Base-by-base conservation (phyloP, 805 yeast genomes). In the Nakazawaea pomicola region DNA sequence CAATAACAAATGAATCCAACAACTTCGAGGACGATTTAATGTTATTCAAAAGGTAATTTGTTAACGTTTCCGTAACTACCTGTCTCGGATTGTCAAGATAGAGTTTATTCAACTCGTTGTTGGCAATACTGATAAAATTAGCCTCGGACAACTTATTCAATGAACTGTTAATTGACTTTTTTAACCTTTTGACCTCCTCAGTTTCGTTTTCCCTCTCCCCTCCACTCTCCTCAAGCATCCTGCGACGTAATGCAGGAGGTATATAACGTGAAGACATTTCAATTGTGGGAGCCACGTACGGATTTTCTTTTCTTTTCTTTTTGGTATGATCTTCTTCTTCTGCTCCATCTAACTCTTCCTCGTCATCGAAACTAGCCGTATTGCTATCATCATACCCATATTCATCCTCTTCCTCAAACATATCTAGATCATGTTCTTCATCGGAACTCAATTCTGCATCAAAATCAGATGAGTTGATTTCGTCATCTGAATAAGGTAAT, bases 81-180 rank as follows among this genome's bases (percentile, higher is more conserved):
- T 87, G 89, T 49, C 96, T 74, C 4, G 99, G 81, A 51, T 87
- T 69, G 6, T 69, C 70, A 47, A 69, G 61, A 52, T 77, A 93
- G 1, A 87, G 61, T 0, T 67, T 68, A 50, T 79, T 80, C 39
- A 93, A 63, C 19, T 86, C 87, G 17, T 40, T 40, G 44, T 74
- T 72, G 16, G 84, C 78, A 39, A 90, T 86, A 2, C 80, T 65
- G 10, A 75, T 66, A 21, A 90, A 67, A 47, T 90, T 93, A 1
- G 95, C 79, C 51, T 91, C 98, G 1, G 96, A 84, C n/a, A 93
- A 69, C 58, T 80, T 83, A 58, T 93, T 93, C 52, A 93, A 66
- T 1, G 88, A 78, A 44, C 97, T 90, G 53, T 89, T 93, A 36
- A 90, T 72, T 4, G 77, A 64, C 50, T 79, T 76, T 40, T 73